Base-by-base conservation (phyloP, 2,329 filamentous ascomycete genomes). In the Penicillium sp. region DNA sequence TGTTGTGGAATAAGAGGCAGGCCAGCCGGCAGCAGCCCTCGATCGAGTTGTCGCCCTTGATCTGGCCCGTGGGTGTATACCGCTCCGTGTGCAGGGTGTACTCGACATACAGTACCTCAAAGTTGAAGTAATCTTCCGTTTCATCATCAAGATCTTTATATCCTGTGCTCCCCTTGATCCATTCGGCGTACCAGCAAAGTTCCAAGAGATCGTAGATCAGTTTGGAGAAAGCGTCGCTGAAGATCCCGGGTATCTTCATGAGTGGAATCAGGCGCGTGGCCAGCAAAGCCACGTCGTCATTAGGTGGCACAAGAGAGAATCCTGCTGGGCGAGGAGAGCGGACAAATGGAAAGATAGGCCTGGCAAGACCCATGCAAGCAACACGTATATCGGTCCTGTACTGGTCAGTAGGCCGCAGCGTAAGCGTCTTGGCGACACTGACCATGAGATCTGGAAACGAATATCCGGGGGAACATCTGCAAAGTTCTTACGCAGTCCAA, bases 401-500 rank as follows among this genome's bases (percentile, higher is more conserved):
- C 7, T 5, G 11, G 28, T 34, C 6, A 39, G 47, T 39, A 44
- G 37, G 17, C 10, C 4, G 12, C 18, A 9, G 22, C n/a, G 10
- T n/a, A 6, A 1, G n/a, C 11, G 2, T 1, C 4, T 18, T 11
- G 11, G 17, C 9, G 23, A 13, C 13, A 48, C 57, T 32, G 18
- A 66, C 62, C 62, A 66, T 53, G 62, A 61, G 15, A 66, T 62
- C 29, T 66, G 62, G 41, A 60, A 63, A 31, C 62, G 62, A 23
- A 66, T 49, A 32, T 64, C 55, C 7, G 54, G 48, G n/a, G 56
- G 52, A 3, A 66, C 61, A 25, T 66, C 61, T 4, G 57, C 55
- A 34, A 66, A 64, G 34, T 50, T 63, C 27, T 59, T 57, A 35
- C 62, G 53, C 42, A 66, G 45, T 20, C 55, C 52, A 12, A 66